phyloP scores from a whole-genome alignment of 2,329 filamentous ascomycete species.

The Pseudocercospora fuligena region DNA sequence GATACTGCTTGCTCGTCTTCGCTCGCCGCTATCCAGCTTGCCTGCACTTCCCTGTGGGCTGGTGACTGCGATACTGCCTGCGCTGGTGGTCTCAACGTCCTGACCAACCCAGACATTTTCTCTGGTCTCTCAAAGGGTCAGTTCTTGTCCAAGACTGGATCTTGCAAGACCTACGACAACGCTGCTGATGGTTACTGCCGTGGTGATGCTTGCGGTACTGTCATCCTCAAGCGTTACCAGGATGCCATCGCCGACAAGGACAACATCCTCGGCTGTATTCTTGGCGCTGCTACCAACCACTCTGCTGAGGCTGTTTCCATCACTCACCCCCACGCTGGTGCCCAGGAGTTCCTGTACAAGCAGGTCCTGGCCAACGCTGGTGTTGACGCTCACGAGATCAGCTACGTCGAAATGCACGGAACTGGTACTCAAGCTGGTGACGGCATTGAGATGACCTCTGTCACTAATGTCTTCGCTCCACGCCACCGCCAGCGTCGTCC shows the following conservation, averaged over 20 bases:
- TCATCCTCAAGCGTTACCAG: constrained; percentile 78
- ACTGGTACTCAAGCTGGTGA: constrained; percentile 88
- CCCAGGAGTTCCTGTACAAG: constrained; percentile 73
- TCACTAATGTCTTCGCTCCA: constrained; percentile 67
- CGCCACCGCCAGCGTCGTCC: constrained; percentile 54
- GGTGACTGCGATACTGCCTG: constrained; percentile 82
- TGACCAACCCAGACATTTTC: constrained; percentile 83
- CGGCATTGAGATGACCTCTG: constrained; percentile 78
- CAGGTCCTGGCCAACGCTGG: constrained; percentile 73
- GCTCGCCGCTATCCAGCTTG: constrained; percentile 71
- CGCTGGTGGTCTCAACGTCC: constrained; percentile 76
- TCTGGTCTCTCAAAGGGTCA: constrained; percentile 75
- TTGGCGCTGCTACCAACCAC: constrained; percentile 78
- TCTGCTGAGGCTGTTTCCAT: constrained; percentile 82
- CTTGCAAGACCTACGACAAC: constrained; percentile 81
- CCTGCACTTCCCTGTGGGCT: constrained; percentile 73
- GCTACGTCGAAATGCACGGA: constrained; percentile 88
- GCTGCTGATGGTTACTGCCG: constrained; percentile 82
- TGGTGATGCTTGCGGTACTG: constrained; percentile 73
- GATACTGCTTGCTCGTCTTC: constrained; percentile 82
- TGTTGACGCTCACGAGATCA: constrained; percentile 75
- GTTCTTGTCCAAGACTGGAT: constrained; percentile 76
- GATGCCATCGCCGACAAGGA: constrained; percentile 79
- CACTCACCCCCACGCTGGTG: constrained; percentile 78
- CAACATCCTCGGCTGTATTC: constrained; percentile 71